phyloP scores from a whole-genome alignment of 768 basidiomycete genomes.

The Xerocomus potaroensis region DNA sequence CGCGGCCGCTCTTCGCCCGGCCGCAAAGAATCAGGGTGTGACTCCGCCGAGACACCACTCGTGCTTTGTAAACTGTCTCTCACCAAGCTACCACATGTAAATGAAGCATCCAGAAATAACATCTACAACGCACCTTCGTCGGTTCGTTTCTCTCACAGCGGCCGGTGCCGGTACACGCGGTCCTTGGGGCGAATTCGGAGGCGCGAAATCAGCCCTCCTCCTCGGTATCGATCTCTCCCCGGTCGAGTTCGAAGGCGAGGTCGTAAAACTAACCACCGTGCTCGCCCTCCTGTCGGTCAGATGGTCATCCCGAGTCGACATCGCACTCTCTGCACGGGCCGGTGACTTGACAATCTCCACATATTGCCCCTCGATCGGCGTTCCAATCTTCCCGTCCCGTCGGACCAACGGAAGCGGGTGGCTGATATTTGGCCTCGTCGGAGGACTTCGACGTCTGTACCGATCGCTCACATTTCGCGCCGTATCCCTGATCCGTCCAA shows the following conservation, averaged over 20 bases:
- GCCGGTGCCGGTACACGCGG: conserved; percentile 22
- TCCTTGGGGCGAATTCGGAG: conserved; percentile 47
- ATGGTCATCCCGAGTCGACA: conserved; percentile 40
- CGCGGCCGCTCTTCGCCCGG: conserved; percentile 44
- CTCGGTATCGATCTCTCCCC: conserved; percentile 62
- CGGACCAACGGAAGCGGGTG: conserved; percentile 47
- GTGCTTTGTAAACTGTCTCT: conserved; percentile 53
- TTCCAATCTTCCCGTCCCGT: conserved; percentile 14
- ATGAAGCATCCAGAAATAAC: background rate
- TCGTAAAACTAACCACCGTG: conserved; percentile 44
- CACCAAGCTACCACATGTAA: conserved; percentile 32
- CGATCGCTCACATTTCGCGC: conserved; percentile 67
- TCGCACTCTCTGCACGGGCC: conserved; percentile 19
- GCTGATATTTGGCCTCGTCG: conserved; percentile 50
- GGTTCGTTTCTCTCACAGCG: conserved; percentile 19
- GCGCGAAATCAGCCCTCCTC: conserved; percentile 64
- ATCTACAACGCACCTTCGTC: conserved; percentile 18
- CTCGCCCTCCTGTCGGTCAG: conserved; percentile 29
- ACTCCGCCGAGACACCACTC: conserved; percentile 33
- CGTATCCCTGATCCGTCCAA: conserved; percentile 58
- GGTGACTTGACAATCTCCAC: conserved; percentile 29
- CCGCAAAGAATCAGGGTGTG: conserved; percentile 31
- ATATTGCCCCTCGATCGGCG: conserved; percentile 31
- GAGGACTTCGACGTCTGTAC: conserved; percentile 37
- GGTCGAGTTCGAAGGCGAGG: conserved; percentile 64